A percentile compares a stretch with the other conserved stretches of the same genome.
These are phyloP conservation scores for Blastocystis sp. DNA, from an alignment of 352 stramenopile species.

Conservation along the genomic window DNA sequence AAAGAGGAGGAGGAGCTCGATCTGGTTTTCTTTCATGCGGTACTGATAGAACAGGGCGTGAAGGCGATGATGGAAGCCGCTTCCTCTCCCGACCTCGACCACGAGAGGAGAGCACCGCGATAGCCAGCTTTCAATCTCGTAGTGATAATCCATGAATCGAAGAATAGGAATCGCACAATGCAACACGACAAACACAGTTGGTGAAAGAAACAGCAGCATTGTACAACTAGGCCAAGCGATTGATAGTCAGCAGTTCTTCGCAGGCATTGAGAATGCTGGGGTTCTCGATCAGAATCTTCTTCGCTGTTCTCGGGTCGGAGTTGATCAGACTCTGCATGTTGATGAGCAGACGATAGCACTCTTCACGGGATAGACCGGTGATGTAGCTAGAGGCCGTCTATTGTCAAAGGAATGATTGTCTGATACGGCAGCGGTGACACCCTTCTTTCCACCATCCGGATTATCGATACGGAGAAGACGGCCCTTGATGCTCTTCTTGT, in stretches of 20 bases:
- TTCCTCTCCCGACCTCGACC: no score
- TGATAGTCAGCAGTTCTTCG: conserved; percentile 39
- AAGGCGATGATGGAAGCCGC: no score
- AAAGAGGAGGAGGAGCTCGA: no score
- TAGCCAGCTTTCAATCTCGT: no score
- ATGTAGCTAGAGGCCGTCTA: conserved; percentile 27
- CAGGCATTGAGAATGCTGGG: conserved; percentile 56
- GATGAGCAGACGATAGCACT: conserved; percentile 17
- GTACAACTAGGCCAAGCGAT: neutral
- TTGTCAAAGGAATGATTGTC: neutral
- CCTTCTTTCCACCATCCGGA: conserved; percentile 63
- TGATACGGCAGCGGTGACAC: neutral
- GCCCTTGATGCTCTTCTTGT: conserved; percentile 56
- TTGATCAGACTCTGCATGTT: conserved; percentile 33
- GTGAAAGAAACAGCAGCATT: no score
- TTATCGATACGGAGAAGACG: conserved; percentile 51
- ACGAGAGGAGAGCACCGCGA: no score
- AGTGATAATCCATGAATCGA: no score
- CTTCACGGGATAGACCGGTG: conserved; percentile 11
- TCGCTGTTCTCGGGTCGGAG: neutral
- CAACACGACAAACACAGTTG: no score
- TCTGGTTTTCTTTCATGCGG: no score
- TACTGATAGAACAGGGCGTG: no score
- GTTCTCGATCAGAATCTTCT: conserved; percentile 18
- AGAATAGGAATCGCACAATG: no score